Evolutionary conservation across 2,329 filamentous ascomycete species (phyloP).

Genomic region (Cytospora chrysosperma): DNA sequence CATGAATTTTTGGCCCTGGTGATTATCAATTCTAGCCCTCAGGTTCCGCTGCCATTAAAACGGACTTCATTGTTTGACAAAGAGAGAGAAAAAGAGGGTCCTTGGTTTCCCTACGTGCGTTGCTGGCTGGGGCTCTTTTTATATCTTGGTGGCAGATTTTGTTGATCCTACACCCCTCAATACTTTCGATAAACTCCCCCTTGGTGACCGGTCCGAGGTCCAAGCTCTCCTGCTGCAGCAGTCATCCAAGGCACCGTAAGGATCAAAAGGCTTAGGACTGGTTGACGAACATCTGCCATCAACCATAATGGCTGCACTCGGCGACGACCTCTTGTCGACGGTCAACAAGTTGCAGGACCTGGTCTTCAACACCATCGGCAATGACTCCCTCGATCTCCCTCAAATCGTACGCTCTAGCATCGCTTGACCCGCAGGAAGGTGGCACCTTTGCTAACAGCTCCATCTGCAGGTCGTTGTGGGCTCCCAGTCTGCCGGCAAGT

Average conservation of each 20-base stretch:
- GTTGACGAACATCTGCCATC: slow-evolving; percentile 24
- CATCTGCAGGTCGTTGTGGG: slow-evolving; percentile 83
- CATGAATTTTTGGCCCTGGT: slow-evolving; percentile 15
- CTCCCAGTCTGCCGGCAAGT: slow-evolving; percentile 97
- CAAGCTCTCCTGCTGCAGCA: slow-evolving; percentile 3
- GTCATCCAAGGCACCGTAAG: not conserved
- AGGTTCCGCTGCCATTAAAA: not conserved
- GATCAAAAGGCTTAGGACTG: not conserved
- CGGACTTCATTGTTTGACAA: slow-evolving; percentile 1
- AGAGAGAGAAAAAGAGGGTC: not conserved
- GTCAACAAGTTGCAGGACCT: slow-evolving; percentile 99
- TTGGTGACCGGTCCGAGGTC: not conserved
- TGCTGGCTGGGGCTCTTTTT: slow-evolving; percentile 4
- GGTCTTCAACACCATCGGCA: slow-evolving; percentile 99
- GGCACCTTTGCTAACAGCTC: slow-evolving; percentile 27
- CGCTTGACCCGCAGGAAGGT: slow-evolving; percentile 20
- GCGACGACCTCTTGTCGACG: slow-evolving; percentile 89
- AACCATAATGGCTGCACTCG: slow-evolving; percentile 79
- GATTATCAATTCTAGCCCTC: not conserved
- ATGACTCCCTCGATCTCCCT: slow-evolving; percentile 93
- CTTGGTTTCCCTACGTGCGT: slow-evolving; percentile 1
- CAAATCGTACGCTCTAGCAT: slow-evolving; percentile 75
- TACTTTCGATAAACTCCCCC: slow-evolving; percentile 1
- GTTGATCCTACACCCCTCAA: slow-evolving; percentile 15
- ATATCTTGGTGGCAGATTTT: slow-evolving; percentile 22